Percentiles rank a stretch among this genome's conserved stretches.
These are phyloP conservation scores for Nemania abortiva DNA, from an alignment of 2,329 filamentous ascomycete species.

Conservation along the genomic window DNA sequence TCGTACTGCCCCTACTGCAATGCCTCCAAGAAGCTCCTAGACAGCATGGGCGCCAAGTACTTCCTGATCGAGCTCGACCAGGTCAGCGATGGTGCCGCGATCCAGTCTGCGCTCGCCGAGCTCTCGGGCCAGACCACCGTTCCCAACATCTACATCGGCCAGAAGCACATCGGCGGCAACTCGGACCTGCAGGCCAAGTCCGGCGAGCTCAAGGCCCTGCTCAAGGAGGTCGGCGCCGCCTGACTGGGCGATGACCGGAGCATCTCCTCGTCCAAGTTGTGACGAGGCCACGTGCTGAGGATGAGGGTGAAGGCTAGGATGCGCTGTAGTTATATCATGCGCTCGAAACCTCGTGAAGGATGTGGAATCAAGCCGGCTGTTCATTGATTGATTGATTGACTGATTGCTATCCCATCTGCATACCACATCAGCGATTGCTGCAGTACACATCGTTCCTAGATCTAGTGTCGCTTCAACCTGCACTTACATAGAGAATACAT, in stretches of 20 bases:
- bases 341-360: not conserved
- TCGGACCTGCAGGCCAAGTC: slow-evolving; percentile 80
- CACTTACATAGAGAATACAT: slow-evolving; percentile 21
- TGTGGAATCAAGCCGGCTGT: not conserved
- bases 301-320: not conserved
- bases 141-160: slow-evolving; percentile 92
- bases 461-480: not conserved
- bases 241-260: slow-evolving; percentile 54
- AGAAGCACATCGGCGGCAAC: slow-evolving; percentile 97
- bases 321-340: not conserved
- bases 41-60: slow-evolving; percentile 77
- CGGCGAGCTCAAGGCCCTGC: slow-evolving; percentile 74
- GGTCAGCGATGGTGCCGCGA: slow-evolving; percentile 80
- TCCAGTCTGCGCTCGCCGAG: slow-evolving; percentile 85
- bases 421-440: not conserved
- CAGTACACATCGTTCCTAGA: not conserved
- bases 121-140: slow-evolving; percentile 89
- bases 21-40: slow-evolving; percentile 80
- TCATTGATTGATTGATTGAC: slow-evolving; percentile 12
- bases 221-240: slow-evolving; percentile 73
- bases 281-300: not conserved
- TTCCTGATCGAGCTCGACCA: slow-evolving; percentile 86
- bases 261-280: slow-evolving; percentile 29
- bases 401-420: not conserved
- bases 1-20: slow-evolving; percentile 95